Base-by-base conservation (phyloP, 2,329 filamentous ascomycete species). In the Cladophialophora psammophila region DNA sequence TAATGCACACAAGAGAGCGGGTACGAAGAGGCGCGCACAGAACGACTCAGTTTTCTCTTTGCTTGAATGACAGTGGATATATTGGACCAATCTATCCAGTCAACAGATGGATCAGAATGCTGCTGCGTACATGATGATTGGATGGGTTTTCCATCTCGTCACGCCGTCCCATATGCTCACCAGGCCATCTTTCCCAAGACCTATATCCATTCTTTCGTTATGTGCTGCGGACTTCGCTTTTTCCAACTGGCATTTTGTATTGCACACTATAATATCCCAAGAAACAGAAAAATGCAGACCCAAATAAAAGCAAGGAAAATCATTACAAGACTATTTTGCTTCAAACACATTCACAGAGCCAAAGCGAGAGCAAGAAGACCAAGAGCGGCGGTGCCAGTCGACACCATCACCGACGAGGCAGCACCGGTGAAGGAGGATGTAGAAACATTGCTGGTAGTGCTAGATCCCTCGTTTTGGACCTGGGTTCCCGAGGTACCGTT, bases 391-490 rank as follows among this genome's bases (percentile, higher is more conserved):
- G 53, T 40, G 54, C 31, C 34, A 8, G 56, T 35, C 5, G 62
- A 54, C 36, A 62, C 56, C 32, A 13, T 53, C 56, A 65, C 59
- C 15, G 64, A 62, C 5, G 64, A 65, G 18, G 69, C 69, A 15
- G 69, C 69, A 53, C 69, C 69, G 52, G 69, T 71, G 60, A 60
- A 71, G 13, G 64, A 64, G 13, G 62, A 60, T 31, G 56, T 20
- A 18, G 26, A 13, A 10, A 48, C 12, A 45, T 12, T 45, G 64
- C 32, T 45, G 8, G 61, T 66, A 8, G 55, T 60, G 53, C 52
- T 58, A 13, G 55, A 34, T 2, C 59, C 59, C 48, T 61, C 59
- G 59, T 61, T 61, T 10, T 52, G 18, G 13, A 34, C 50, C n/a
- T 31, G 36, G n/a, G 50, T 45, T 20, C 60, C 60, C 9, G 31